Evolutionary conservation across 2,329 filamentous ascomycete species (phyloP).

Genomic region (Fonsecaea pugnacius): DNA sequence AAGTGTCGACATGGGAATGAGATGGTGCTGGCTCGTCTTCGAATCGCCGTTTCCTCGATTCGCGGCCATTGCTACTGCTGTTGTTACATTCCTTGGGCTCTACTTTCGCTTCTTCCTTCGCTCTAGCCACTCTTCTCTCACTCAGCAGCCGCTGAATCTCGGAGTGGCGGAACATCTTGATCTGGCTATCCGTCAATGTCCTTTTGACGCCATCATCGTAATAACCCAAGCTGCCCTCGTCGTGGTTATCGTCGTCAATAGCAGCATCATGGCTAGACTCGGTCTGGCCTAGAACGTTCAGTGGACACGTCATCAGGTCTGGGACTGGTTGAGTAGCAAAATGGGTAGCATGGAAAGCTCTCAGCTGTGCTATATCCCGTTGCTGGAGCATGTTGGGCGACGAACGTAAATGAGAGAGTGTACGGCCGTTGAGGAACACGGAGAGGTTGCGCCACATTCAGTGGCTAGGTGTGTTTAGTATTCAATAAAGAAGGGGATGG

Average conservation of each 20-base stretch:
- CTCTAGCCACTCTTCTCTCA: conserved; percentile 43
- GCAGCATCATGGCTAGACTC: background rate
- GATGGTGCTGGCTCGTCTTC: conserved; percentile 16
- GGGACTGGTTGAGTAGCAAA: conserved; percentile 33
- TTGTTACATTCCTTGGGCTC: conserved; percentile 12
- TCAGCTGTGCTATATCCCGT: conserved; percentile 27
- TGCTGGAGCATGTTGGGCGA: conserved; percentile 20
- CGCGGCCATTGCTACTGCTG: background rate
- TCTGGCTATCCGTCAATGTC: conserved; percentile 88
- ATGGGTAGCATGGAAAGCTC: conserved; percentile 33
- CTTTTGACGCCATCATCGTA: conserved; percentile 86
- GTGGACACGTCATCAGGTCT: conserved; percentile 7
- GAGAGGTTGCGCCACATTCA: background rate
- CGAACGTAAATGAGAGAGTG: background rate
- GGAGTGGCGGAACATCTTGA: conserved; percentile 85
- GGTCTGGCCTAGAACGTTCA: background rate
- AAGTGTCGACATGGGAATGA: conserved; percentile 19
- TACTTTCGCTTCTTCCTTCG: conserved; percentile 26
- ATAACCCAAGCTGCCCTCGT: conserved; percentile 72
- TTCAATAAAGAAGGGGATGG: background rate
- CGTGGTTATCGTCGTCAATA: conserved; percentile 34
- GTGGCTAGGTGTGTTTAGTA: background rate
- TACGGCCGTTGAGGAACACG: background rate
- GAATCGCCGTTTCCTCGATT: conserved; percentile 23
- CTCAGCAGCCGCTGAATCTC: conserved; percentile 76